phyloP scores from a whole-genome alignment of 2,329 filamentous ascomycete genomes.

The Aspergillus aculeatus region DNA sequence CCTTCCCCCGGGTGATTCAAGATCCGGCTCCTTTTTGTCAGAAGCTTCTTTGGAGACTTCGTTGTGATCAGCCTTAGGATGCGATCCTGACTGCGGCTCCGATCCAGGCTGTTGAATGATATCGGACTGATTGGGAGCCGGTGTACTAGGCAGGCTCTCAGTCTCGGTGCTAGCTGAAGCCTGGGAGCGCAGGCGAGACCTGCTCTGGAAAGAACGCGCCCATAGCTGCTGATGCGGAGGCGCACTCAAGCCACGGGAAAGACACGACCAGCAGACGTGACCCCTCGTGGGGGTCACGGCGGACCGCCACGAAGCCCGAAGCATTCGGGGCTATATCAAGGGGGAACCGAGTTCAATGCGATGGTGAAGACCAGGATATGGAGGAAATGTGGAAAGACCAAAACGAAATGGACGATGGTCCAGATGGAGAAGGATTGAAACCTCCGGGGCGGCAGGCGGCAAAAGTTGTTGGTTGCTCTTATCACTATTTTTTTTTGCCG shows the following conservation, averaged over 20 bases:
- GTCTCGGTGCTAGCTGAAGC: not conserved
- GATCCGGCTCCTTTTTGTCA: too few relatives aligned
- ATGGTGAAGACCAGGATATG: not conserved
- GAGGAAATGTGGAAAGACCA: not conserved
- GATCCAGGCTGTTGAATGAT: not conserved
- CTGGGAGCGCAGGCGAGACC: conserved; percentile 18
- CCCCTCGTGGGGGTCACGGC: conserved; percentile 34
- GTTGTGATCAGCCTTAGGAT: not conserved
- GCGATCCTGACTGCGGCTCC: too few relatives aligned
- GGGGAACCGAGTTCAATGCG: not conserved
- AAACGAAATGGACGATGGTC: not conserved
- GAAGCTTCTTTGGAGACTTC: too few relatives aligned
- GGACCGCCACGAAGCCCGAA: conserved; percentile 39
- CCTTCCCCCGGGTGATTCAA: too few relatives aligned
- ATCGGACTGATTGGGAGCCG: not conserved
- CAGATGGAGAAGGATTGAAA: not conserved
- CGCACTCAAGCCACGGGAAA: conserved; percentile 26
- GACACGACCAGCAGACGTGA: conserved; percentile 39
- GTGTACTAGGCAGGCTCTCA: not conserved
- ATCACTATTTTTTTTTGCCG: not conserved
- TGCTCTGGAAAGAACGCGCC: conserved; percentile 28
- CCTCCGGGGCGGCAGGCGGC: too few relatives aligned
- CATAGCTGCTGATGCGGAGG: conserved; percentile 13
- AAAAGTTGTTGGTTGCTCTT: not conserved
- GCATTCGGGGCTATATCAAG: conserved; percentile 30